A percentile compares a stretch with the other conserved stretches of the same genome.
Conservation (phyloP, 2,329 filamentous ascomycete species). For the Neophaeococcomyces aloes region DNA sequence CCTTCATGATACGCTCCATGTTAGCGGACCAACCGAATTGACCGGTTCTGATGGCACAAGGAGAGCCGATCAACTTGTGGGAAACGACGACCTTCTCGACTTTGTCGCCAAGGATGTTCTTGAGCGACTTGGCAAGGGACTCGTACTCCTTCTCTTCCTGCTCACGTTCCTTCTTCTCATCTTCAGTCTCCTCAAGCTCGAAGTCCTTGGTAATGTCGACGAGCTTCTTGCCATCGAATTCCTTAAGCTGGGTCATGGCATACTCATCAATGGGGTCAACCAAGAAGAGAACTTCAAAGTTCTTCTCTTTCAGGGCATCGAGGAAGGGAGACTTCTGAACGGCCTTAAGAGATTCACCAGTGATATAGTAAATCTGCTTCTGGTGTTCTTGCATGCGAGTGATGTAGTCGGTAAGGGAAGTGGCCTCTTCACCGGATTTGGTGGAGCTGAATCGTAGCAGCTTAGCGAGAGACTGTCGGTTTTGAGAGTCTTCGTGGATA, state of each 20-base stretch:
- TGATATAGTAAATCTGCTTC: slow-evolving; percentile 99
- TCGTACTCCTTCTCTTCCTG: slow-evolving; percentile 98
- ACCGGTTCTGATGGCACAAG: slow-evolving; percentile 97
- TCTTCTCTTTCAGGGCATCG: slow-evolving; percentile 96
- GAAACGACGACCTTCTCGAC: slow-evolving; percentile 99
- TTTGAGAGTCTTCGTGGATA: slow-evolving; percentile 99
- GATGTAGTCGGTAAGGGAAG: slow-evolving; percentile 92
- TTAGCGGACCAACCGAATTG: slow-evolving; percentile 99
- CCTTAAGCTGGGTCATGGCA: slow-evolving; percentile 99
- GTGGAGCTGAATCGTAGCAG: slow-evolving; percentile 97
- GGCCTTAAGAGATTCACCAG: slow-evolving; percentile 97
- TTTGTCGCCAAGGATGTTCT: slow-evolving; percentile 98
- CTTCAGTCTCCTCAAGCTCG: slow-evolving; percentile 98
- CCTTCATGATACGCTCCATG: slow-evolving; percentile 99
- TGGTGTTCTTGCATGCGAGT: slow-evolving; percentile 99
- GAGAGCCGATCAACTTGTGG: slow-evolving; percentile 89
- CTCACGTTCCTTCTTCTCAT: slow-evolving; percentile 96
- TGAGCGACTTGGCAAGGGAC: slow-evolving; percentile 85
- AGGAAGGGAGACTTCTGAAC: slow-evolving; percentile 98
- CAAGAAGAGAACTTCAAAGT: slow-evolving; percentile 98
- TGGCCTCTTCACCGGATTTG: slow-evolving; percentile 93
- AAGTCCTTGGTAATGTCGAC: slow-evolving; percentile 99
- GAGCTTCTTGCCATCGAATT: slow-evolving; percentile 99
- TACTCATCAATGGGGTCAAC: slow-evolving; percentile 99
- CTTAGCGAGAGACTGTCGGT: slow-evolving; percentile 86